Evolutionary conservation across 768 basidiomycete genomes (phyloP), one percentile per base, ranked within the genome.

Genomic region (Lactarius vividus): DNA sequence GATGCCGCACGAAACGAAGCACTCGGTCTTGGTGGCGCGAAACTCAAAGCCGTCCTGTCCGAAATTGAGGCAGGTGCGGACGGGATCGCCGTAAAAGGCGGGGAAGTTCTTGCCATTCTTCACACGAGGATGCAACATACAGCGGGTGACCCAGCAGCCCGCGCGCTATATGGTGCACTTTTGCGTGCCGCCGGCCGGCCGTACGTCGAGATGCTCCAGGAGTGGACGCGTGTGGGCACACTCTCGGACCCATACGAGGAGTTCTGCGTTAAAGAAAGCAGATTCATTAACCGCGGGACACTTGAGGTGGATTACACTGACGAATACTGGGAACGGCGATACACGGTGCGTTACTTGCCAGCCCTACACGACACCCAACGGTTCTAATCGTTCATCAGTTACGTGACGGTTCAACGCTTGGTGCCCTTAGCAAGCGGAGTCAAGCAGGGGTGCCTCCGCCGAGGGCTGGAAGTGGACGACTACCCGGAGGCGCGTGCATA

Each of bases 281-380:
- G 91, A 71, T 94, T 94, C 71, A 97, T 98, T 70, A 88, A 94
- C 72, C 85, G 92, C 59, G 92, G 92, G 5, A 91, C 90, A 46
- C 78, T 98, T 70, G 96, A 97, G 72, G 84, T 90, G 79, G 97
- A 98, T 76, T 98, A 96, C 76, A 95, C 92, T 18, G 97, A 99
- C 74, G 96, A 98, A 71, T 98, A 99, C 76, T 99, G 97, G 97
- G 97, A 98, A 73, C 79, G 92, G 66, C 81, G 96, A 67, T 99
- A 98, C 77, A 98, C 94, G 49, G 93, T 97, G 58, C 71, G 87
- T 76, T 53, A 31, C 46, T 18, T 46, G 10, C 35, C 23, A 9
- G 52, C 39, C 42, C 46, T 37, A 33, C 26, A 54, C 28, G 46
- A 18, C 15, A 15, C 46, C 29, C 33, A 55, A 26, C 3, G 52